phyloP scores from a whole-genome alignment of 371 early-diverging fungal species.

The Mortierella sp. region DNA sequence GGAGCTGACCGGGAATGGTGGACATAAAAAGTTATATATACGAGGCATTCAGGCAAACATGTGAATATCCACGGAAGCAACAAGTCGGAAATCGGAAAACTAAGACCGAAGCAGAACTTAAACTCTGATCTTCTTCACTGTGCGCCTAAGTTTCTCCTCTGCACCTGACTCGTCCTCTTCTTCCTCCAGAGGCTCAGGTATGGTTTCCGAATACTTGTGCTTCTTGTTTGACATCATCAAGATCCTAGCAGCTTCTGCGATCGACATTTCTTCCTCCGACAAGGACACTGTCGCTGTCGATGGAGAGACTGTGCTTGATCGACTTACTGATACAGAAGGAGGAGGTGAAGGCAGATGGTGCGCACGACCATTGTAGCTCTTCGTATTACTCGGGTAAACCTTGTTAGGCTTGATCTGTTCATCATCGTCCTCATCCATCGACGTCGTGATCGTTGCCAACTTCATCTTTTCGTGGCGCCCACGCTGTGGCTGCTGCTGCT shows the following conservation, averaged over 20 bases:
- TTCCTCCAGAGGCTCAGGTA: constrained; percentile 8
- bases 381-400: neutral
- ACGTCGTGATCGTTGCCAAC: constrained; percentile 37
- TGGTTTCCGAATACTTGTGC: constrained; percentile 21
- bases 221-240: constrained; percentile 35
- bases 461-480: constrained; percentile 46
- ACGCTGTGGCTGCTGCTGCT: constrained; percentile 18
- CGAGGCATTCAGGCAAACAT: neutral
- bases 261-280: constrained; percentile 45
- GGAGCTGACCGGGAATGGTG: neutral
- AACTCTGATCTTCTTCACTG: constrained; percentile 39
- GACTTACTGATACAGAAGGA: constrained; percentile 37
- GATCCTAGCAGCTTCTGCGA: constrained; percentile 43
- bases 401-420: neutral
- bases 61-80: neutral
- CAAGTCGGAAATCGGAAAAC: neutral
- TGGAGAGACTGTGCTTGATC: constrained; percentile 53
- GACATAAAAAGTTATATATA: neutral
- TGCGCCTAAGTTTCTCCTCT: constrained; percentile 3
- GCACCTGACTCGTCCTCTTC: neutral
- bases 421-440: constrained; percentile 26
- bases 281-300: constrained; percentile 23
- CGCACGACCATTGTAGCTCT: neutral
- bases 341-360: constrained; percentile 47
- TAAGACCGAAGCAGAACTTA: constrained; percentile 1